Evolutionary conservation across 192 early-diverging fungal genomes (phyloP).

Genomic region (Backusella mclennaniae): DNA sequence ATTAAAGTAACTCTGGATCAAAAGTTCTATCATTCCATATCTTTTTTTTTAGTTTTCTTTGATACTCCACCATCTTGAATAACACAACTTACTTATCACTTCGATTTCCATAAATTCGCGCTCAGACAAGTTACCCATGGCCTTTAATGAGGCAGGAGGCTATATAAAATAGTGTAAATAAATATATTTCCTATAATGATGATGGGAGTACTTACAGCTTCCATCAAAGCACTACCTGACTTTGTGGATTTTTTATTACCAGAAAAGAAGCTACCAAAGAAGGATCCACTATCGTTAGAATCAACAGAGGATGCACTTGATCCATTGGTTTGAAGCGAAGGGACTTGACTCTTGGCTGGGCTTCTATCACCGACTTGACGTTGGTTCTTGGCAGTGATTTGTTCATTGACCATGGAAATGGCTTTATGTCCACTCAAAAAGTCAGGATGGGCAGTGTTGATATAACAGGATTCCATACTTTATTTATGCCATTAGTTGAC

Average conservation of each 20-base stretch:
- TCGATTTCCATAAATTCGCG: constrained; percentile 98
- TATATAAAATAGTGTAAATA: constrained; percentile 20
- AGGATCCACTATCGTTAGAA: constrained; percentile 50
- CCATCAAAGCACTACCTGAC: constrained; percentile 54
- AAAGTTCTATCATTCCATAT: constrained; percentile 59
- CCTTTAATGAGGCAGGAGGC: constrained; percentile 91
- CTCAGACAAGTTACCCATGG: constrained; percentile 93
- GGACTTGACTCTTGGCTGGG: constrained; percentile 16
- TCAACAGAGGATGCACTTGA: neutral
- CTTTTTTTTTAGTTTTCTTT: neutral
- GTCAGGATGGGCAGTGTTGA: constrained; percentile 99
- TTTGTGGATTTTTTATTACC: constrained; percentile 73
- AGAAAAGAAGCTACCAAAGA: constrained; percentile 98
- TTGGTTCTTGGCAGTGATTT: constrained; percentile 33
- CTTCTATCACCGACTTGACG: neutral
- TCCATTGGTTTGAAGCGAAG: constrained; percentile 15
- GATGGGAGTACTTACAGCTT: constrained; percentile 47
- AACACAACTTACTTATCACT: constrained; percentile 83
- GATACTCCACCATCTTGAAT: neutral
- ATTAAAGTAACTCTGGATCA: constrained; percentile 97
- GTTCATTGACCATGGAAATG: constrained; percentile 88
- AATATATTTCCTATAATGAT: too few relatives aligned
- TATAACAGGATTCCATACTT: constrained; percentile 92
- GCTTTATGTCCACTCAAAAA: constrained; percentile 97
- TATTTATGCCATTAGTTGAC: too few relatives aligned